A percentile compares a stretch with the other conserved stretches of the same genome.
These are phyloP conservation scores for Melanogaster broomeanus DNA, from an alignment of 768 basidiomycete species.

Conservation along the genomic window DNA sequence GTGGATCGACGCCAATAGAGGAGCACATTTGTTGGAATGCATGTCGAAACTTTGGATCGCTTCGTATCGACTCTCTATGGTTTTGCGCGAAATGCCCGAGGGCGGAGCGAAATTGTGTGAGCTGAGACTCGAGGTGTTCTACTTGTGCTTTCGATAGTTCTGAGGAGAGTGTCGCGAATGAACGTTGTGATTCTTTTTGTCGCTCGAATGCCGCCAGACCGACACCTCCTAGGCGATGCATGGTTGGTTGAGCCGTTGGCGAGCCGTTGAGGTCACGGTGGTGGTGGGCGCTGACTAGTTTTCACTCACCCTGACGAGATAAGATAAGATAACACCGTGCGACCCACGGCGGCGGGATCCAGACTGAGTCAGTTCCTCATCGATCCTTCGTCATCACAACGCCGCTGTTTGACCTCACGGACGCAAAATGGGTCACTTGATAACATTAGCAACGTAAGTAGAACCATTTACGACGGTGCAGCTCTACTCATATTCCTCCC, in stretches of 20 bases:
- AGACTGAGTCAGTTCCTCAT: neutral
- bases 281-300: too few species aligned
- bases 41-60: constrained; percentile 85
- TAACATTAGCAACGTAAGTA: constrained; percentile 85
- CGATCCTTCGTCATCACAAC: neutral
- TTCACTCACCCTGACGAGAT: too few species aligned
- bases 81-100: constrained; percentile 78
- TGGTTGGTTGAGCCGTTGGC: too few species aligned
- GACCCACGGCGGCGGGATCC: neutral
- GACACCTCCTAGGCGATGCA: constrained; percentile 78
- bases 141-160: constrained; percentile 78
- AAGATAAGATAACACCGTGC: constrained; percentile 14
- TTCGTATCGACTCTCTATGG: constrained; percentile 82
- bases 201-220: constrained; percentile 89
- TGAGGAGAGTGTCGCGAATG: constrained; percentile 80
- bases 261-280: too few species aligned
- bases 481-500: neutral
- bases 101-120: constrained; percentile 80
- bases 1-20: constrained; percentile 91
- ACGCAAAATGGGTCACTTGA: constrained; percentile 72
- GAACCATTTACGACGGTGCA: neutral
- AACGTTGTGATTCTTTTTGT: constrained; percentile 78
- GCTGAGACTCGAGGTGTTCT: constrained; percentile 75
- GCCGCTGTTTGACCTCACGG: neutral
- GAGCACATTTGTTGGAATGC: constrained; percentile 96